A percentile compares a stretch with the other conserved stretches of the same genome.
Conservation (phyloP, 768 basidiomycete genomes). For the Botryobasidium botryosum region DNA sequence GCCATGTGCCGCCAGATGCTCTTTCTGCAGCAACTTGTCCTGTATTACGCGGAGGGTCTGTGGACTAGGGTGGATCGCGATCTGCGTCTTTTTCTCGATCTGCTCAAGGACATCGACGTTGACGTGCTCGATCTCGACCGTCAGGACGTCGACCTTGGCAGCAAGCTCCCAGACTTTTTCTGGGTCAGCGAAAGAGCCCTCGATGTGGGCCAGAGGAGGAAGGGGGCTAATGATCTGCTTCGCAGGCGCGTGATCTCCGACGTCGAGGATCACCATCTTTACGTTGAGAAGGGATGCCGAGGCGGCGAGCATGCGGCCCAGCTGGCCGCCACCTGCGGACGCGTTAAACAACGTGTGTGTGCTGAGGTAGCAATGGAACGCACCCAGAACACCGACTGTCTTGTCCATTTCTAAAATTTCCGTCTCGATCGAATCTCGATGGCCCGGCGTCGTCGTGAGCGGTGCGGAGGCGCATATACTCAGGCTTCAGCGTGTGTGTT, state of each 20-base stretch:
- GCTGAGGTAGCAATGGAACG: too few species aligned
- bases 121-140: conserved; percentile 96
- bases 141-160: conserved; percentile 64
- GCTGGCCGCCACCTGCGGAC: conserved; percentile 74
- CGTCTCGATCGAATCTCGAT: too few species aligned
- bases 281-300: conserved; percentile 80
- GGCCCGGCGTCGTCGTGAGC: too few species aligned
- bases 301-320: conserved; percentile 90
- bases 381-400: too few species aligned
- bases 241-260: conserved; percentile 63
- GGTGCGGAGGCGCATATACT: too few species aligned
- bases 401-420: too few species aligned
- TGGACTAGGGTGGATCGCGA: conserved; percentile 56
- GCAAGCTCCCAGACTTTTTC: conserved; percentile 68
- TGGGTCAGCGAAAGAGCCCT: conserved; percentile 78
- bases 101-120: conserved; percentile 56
- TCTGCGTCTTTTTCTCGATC: conserved; percentile 25
- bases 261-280: conserved; percentile 69
- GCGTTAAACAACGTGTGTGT: too few species aligned
- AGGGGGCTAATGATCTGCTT: conserved; percentile 60
- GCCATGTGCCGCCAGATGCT: conserved; percentile 32
- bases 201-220: conserved; percentile 43
- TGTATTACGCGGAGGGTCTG: conserved; percentile 75
- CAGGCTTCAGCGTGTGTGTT: too few species aligned
- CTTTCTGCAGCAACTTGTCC: conserved; percentile 50